These are phyloP conservation scores for Trichosporon coremiiforme DNA, from an alignment of 1,284 basidiomycete species.

Conservation along the genomic window DNA sequence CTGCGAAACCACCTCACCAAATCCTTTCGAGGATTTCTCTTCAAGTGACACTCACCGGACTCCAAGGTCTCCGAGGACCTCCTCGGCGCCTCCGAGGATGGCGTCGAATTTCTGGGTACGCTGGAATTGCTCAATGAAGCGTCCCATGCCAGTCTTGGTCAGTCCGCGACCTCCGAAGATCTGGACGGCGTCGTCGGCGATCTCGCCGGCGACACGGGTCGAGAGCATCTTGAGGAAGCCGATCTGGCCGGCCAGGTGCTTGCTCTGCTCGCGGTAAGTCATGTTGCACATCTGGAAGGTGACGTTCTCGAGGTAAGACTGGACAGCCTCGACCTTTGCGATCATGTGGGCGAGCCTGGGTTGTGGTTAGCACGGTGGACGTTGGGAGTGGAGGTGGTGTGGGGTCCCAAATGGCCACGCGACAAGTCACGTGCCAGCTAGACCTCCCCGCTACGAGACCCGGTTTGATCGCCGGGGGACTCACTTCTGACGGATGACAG, in stretches of 20 bases:
- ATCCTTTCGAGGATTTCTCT: no score
- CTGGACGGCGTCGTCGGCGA: slow-evolving; percentile 61
- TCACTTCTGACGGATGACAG: slow-evolving; percentile 76
- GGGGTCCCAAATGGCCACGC: no score
- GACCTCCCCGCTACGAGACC: no score
- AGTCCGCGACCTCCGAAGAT: slow-evolving; percentile 62
- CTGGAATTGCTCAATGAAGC: slow-evolving; percentile 59
- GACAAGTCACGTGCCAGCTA: background rate
- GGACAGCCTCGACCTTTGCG: slow-evolving; percentile 75
- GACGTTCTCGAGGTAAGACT: slow-evolving; percentile 86
- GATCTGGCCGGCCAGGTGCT: slow-evolving; percentile 57
- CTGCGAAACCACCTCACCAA: no score
- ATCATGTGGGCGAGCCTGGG: slow-evolving; percentile 74
- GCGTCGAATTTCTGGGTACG: slow-evolving; percentile 81
- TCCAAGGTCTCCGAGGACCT: slow-evolving; percentile 61
- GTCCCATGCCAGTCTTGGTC: slow-evolving; percentile 68
- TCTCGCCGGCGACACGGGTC: slow-evolving; percentile 55
- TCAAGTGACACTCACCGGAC: slow-evolving; percentile 44
- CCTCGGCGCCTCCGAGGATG: slow-evolving; percentile 60
- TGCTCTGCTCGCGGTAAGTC: slow-evolving; percentile 60
- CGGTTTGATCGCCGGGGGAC: slow-evolving; percentile 17
- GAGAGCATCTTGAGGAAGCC: slow-evolving; percentile 65
- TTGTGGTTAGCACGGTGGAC: background rate
- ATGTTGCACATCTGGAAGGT: slow-evolving; percentile 93
- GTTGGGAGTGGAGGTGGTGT: background rate